Percentiles rank a stretch among this genome's conserved stretches.
phyloP scores from a whole-genome alignment of 2,329 filamentous ascomycete species.

The Aureobasidium sp. region DNA sequence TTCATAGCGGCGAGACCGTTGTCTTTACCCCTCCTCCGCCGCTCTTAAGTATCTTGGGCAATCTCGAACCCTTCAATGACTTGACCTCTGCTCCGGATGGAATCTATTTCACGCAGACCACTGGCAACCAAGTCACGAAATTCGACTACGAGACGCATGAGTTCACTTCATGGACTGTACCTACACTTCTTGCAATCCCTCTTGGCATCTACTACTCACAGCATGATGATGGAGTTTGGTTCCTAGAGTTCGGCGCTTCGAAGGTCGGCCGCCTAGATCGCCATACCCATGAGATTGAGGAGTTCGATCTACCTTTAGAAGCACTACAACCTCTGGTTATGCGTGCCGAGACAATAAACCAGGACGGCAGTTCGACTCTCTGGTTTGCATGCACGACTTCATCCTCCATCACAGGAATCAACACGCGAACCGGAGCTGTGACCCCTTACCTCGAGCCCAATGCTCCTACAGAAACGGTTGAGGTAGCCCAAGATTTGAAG shows the following conservation, averaged over 20 bases:
- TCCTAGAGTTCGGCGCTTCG: background rate
- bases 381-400: constrained; percentile 4
- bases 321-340: background rate
- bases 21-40: constrained; percentile 16
- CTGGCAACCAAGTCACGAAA: constrained; percentile 16
- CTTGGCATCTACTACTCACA: constrained; percentile 14
- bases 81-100: constrained; percentile 16
- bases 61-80: constrained; percentile 19
- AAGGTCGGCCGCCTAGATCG: background rate
- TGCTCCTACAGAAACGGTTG: background rate
- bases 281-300: background rate
- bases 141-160: constrained; percentile 15
- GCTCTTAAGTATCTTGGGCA: constrained; percentile 15
- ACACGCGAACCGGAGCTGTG: background rate
- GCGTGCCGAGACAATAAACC: background rate
- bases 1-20: constrained; percentile 10
- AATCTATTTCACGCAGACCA: constrained; percentile 19
- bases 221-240: constrained; percentile 1
- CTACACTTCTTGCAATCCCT: constrained; percentile 16
- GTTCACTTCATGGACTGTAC: constrained; percentile 16
- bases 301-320: background rate
- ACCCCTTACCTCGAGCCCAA: background rate
- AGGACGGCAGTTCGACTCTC: background rate
- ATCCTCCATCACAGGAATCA: background rate
- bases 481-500: background rate